Percentiles rank a stretch among this genome's conserved stretches.
phyloP scores from a whole-genome alignment of 345 rosid species.

The Sisymbrium altissimum region DNA sequence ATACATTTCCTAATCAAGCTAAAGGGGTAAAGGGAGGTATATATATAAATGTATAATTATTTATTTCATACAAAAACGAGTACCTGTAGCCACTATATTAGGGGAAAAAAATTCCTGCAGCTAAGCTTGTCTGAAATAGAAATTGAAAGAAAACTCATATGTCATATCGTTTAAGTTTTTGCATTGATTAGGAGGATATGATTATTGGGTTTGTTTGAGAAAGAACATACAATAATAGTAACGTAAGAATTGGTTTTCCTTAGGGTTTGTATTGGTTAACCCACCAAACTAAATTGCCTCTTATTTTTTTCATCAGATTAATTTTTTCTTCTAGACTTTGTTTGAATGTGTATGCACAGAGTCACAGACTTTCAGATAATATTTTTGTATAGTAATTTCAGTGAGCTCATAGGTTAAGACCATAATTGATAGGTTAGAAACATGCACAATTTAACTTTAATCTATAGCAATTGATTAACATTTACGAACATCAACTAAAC shows the following conservation, averaged over 20 bases:
- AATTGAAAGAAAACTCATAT: background rate
- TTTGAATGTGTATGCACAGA: background rate
- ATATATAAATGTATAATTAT: background rate
- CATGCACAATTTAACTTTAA: background rate
- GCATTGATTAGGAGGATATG: no score
- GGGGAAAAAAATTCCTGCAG: background rate
- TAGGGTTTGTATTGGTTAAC: constrained; percentile 42
- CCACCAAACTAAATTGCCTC: constrained; percentile 23
- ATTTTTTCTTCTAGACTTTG: background rate
- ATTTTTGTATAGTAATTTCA: background rate
- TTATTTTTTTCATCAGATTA: background rate
- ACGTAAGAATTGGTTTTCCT: no score
- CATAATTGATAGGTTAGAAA: background rate
- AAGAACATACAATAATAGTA: no score
- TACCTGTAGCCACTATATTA: background rate
- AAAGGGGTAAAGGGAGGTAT: background rate
- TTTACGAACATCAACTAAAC: background rate
- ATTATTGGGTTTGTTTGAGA: no score
- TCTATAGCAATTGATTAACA: background rate
- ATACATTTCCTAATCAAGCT: background rate
- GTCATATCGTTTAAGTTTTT: no score
- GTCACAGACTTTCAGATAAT: background rate
- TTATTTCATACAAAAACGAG: background rate
- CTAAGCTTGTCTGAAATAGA: background rate
- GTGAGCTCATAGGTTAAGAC: background rate